Percentiles rank a stretch among this genome's conserved stretches.
These are phyloP conservation scores for Oryza coarctata DNA, from an alignment of 176 grass and related monocot species.

Conservation along the genomic window DNA sequence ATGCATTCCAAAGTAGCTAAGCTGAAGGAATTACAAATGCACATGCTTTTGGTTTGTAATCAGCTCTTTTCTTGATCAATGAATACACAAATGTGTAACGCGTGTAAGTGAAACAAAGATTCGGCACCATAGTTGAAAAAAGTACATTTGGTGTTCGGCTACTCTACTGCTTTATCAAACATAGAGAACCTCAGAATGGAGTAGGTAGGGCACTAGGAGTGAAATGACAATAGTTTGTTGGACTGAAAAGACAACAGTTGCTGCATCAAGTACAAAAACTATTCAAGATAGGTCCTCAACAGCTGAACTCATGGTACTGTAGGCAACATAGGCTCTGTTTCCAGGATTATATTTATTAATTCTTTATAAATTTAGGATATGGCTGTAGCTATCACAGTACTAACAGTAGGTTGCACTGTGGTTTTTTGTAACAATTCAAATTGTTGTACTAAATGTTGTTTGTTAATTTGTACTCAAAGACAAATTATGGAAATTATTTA, in stretches of 20 bases:
- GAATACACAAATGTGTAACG: background rate
- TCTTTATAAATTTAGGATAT: background rate
- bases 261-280: background rate
- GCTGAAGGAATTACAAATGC: too few relatives aligned
- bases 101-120: background rate
- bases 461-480: background rate
- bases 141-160: background rate
- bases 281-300: background rate
- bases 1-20: too few relatives aligned
- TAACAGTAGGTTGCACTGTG: background rate
- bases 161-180: background rate
- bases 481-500: background rate
- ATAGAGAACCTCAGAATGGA: background rate
- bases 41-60: background rate
- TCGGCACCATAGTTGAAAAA: background rate
- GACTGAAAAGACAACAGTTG: slow-evolving; percentile 3
- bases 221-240: background rate
- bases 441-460: background rate
- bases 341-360: background rate
- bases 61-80: background rate
- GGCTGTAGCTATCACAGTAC: background rate
- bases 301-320: background rate
- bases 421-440: background rate
- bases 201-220: background rate
- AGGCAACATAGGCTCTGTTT: background rate